Evolutionary conservation across 2,329 filamentous ascomycete genomes (phyloP), one percentile per base, ranked within the genome.

Genomic region (Aspergillus sergii): DNA sequence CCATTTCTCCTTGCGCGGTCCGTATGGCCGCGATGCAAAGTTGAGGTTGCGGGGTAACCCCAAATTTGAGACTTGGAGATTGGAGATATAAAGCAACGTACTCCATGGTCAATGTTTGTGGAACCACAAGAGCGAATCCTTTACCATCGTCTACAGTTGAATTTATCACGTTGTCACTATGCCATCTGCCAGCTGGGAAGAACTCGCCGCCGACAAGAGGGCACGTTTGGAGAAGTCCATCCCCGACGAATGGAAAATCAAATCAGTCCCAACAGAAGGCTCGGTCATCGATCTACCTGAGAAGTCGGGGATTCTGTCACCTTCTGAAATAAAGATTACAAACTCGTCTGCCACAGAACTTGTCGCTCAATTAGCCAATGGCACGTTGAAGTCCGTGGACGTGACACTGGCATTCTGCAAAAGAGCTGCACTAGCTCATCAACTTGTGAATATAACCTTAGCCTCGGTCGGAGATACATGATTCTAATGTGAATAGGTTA

Each of bases 361-460:
- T 6, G 55, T 57, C 6, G 2, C 5, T 9, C 36, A 45, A 21
- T 56, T 69, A 14, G 63, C 66, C 0, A 39, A 48, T 32, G 69
- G 69, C 9, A 62, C 69, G 21, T 51, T 69, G 16, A 66, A 63
- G 21, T 58, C 68, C 4, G 65, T 69, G 2, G 68, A 66, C 14
- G 69, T 70, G 30, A 69, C 69, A 10, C 23, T 66, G n/a, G 67
- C 67, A n/a, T 71, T 71, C 55, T 71, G 69, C 36, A 69, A 69
- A 48, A 61, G 66, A 34, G 68, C 69, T 10, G 69, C 69, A 28
- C 9, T 71, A 14, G 66, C 68, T n/a, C 68, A 71, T 48, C 69
- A 71, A 34, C 43, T 71, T 61, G 62, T 70, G 43, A 36, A 57
- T 36, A 30, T 9, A 16, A 30, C 14, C 26, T n/a, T 28, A 26